Percentiles rank a stretch among this genome's conserved stretches.
phyloP scores from a whole-genome alignment of 306 rosid genomes.

The Rubus idaeus region DNA sequence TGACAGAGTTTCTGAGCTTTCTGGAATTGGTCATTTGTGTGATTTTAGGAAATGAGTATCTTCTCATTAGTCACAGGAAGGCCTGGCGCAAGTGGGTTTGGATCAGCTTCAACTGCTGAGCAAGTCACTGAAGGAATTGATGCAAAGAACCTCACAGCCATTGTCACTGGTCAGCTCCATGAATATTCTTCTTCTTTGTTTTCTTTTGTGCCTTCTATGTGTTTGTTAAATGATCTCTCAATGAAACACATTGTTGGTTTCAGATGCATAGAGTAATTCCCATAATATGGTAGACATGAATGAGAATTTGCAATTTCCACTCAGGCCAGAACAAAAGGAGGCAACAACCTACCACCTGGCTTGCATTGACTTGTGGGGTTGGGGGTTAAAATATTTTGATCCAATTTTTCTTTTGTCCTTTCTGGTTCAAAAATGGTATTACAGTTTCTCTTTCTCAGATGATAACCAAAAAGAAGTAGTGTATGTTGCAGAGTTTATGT shows the following conservation, averaged over 20 bases:
- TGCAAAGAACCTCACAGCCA: slow-evolving; percentile 63
- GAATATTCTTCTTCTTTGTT: not conserved
- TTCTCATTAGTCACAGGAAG: slow-evolving; percentile 65
- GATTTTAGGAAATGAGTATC: slow-evolving; percentile 34
- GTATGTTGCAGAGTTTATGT: not conserved
- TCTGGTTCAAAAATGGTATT: too few relatives aligned
- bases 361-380: not conserved
- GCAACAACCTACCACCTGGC: not conserved
- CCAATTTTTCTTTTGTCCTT: not conserved
- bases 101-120: slow-evolving; percentile 90
- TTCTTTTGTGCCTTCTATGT: not conserved
- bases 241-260: not conserved
- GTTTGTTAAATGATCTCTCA: not conserved
- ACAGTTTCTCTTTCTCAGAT: not conserved
- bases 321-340: not conserved
- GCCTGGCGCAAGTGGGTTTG: slow-evolving; percentile 76
- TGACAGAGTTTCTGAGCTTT: not conserved
- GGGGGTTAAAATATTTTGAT: not conserved
- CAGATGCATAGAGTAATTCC: not conserved
- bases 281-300: not conserved
- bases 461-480: not conserved
- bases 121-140: slow-evolving; percentile 72
- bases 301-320: not conserved
- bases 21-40: not conserved
- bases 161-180: slow-evolving; percentile 55